Conservation (phyloP, 495 filamentous ascomycete genomes). For the Bryoglossum gracile region DNA sequence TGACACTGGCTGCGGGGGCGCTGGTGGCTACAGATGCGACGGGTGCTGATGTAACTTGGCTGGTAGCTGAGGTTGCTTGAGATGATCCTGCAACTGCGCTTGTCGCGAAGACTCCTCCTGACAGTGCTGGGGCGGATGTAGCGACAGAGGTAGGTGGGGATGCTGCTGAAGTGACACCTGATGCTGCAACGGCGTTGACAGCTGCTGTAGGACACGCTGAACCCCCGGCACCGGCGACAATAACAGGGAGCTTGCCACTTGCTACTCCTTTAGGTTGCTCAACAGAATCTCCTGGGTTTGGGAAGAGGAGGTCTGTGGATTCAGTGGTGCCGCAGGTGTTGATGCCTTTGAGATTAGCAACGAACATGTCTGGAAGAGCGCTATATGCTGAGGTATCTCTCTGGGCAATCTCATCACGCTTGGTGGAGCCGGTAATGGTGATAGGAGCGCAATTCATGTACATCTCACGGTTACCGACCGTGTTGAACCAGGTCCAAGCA, state of each 20-base stretch:
- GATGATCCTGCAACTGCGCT: neutral
- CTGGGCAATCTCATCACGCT: conserved; percentile 24
- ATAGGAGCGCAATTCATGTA: conserved; percentile 92
- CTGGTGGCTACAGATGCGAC: neutral
- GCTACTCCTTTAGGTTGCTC: conserved; percentile 26
- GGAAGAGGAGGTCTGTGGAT: conserved; percentile 39
- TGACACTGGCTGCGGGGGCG: conserved; percentile 1
- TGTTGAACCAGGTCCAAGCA: conserved; percentile 89
- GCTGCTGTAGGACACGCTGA: neutral
- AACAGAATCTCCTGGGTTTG: conserved; percentile 50
- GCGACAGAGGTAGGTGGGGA: conserved; percentile 8
- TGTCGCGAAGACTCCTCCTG: conserved; percentile 24
- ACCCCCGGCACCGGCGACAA: neutral
- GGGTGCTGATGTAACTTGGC: conserved; percentile 6
- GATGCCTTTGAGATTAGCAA: conserved; percentile 68
- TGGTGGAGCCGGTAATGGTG: conserved; percentile 48
- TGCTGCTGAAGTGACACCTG: neutral
- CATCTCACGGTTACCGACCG: conserved; percentile 73
- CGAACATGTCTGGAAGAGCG: conserved; percentile 70
- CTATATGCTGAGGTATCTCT: conserved; percentile 38
- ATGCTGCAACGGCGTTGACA: neutral
- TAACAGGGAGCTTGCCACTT: neutral
- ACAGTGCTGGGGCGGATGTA: conserved; percentile 11
- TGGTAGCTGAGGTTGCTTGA: conserved; percentile 1
- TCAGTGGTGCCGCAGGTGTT: conserved; percentile 46